Percentiles rank a stretch among this genome's conserved stretches.
Conservation (phyloP, 1,139 yeast genomes). For the Hemisphaericaspora xylofermentans region DNA sequence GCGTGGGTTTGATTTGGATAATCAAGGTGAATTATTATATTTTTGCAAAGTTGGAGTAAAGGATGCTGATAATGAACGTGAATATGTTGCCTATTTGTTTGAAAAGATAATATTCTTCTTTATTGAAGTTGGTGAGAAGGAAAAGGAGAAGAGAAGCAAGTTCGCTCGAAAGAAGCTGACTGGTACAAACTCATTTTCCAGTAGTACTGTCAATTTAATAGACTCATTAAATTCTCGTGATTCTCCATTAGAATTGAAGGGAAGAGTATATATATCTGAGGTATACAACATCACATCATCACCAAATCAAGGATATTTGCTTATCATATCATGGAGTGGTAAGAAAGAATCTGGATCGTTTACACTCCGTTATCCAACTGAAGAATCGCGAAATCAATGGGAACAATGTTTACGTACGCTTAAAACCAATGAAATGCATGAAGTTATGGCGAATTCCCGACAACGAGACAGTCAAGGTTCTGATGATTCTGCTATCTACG, state of each 20-base stretch:
- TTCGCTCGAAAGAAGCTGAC: slow-evolving; percentile 40
- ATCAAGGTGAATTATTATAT: slow-evolving; percentile 81
- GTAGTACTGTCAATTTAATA: slow-evolving; percentile 39
- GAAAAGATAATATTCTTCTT: slow-evolving; percentile 85
- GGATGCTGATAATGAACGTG: slow-evolving; percentile 79
- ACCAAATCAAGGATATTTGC: slow-evolving; percentile 47
- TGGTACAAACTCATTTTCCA: slow-evolving; percentile 27
- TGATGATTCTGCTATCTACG: slow-evolving; percentile 26
- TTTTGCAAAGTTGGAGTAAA: slow-evolving; percentile 77
- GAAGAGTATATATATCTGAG: slow-evolving; percentile 68
- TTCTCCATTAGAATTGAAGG: slow-evolving; percentile 55
- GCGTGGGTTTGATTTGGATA: slow-evolving; percentile 85
- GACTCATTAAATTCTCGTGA: slow-evolving; percentile 38
- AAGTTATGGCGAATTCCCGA: slow-evolving; percentile 34
- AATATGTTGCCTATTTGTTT: slow-evolving; percentile 85
- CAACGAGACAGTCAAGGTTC: slow-evolving; percentile 41
- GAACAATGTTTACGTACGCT: slow-evolving; percentile 52
- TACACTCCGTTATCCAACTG: slow-evolving; percentile 65
- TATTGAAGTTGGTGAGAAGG: slow-evolving; percentile 38
- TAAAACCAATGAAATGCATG: slow-evolving; percentile 44
- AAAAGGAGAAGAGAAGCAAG: slow-evolving; percentile 20
- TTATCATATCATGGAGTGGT: slow-evolving; percentile 78
- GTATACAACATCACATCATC: slow-evolving; percentile 53
- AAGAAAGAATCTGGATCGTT: slow-evolving; percentile 75
- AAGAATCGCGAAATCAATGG: slow-evolving; percentile 73